Evolutionary conservation across 192 early-diverging fungal species (phyloP).

Genomic region (Podila epicladia): DNA sequence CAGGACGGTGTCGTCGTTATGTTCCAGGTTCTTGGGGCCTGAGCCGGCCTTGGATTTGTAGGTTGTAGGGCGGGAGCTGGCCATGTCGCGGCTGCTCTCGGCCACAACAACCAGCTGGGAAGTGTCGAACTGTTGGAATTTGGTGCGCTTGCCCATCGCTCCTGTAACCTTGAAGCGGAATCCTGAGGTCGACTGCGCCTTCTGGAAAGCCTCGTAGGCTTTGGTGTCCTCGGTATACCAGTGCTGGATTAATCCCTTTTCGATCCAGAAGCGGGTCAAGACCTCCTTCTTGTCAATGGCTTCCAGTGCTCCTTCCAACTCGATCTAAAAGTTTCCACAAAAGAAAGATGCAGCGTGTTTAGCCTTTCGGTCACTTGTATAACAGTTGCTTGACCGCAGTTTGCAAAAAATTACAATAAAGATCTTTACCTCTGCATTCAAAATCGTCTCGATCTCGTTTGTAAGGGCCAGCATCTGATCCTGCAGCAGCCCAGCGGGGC

Average conservation of each 20-base stretch:
- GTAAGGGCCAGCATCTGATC: conserved; percentile 50
- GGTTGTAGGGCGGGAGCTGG: conserved; percentile 29
- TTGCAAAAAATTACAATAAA: background rate
- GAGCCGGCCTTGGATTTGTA: conserved; percentile 30
- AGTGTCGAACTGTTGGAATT: conserved; percentile 90
- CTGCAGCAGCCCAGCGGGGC: conserved; percentile 68
- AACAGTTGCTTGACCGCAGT: background rate
- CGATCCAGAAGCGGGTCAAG: conserved; percentile 75
- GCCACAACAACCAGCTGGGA: conserved; percentile 94
- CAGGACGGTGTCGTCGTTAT: conserved; percentile 94
- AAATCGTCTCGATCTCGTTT: conserved; percentile 21
- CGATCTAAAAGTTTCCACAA: conserved; percentile 11
- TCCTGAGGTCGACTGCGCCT: conserved; percentile 82
- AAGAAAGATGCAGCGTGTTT: background rate
- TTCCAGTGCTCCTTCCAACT: conserved; percentile 24
- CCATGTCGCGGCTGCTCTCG: conserved; percentile 67
- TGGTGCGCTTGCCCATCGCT: conserved; percentile 89
- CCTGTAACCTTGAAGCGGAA: conserved; percentile 91
- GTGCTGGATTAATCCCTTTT: conserved; percentile 81
- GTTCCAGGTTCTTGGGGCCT: conserved; percentile 76
- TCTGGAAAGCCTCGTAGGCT: conserved; percentile 65
- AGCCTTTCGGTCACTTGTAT: background rate
- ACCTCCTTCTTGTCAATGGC: conserved; percentile 53
- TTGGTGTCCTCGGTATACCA: conserved; percentile 81
- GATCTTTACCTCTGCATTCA: conserved; percentile 27